Evolutionary conservation across 164 flowering plant genomes (phyloP), one percentile per base, ranked within the genome.

Genomic region (Protea cynaroides): DNA sequence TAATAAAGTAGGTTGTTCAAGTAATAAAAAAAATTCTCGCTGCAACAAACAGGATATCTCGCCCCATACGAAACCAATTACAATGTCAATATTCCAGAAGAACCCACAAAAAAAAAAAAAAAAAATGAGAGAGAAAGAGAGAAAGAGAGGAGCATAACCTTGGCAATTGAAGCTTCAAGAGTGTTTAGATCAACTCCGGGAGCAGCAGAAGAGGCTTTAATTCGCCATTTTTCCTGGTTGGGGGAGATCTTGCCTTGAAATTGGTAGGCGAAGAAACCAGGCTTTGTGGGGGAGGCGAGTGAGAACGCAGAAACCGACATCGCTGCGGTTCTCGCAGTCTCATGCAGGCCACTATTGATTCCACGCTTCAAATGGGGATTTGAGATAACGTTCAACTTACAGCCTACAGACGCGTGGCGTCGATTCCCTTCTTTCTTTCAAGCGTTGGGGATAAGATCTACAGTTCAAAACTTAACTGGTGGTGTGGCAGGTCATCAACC

Each of bases 141-240:
- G 17, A n/a, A n/a, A n/a, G n/a, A n/a, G 18, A 21, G 46, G 8
- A 63, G 55, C 46, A 24, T 25, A 64, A 88, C 97, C 90, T 83
- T 81, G 0, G 74, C 78, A 75, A 91, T 78, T 72, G 97, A 90
- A 54, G 93, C 70, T 69, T 87, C 74, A 25, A 91, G 90, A 37
- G 81, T 43, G 56, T 75, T 79, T 58, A 91, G 66, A 69, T 89
- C 88, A 58, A 89, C 77, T 12, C 76, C 82, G 12, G 92, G 75
- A 68, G 80, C 77, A 60, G 92, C 85, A 67, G 89, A 73, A 65
- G 92, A 79, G 50, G 97, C 81, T 63, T 69, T 72, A 55, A 75
- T 67, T 25, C 72, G 57, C 79, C 76, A 74, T 72, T 67, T 69
- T 51, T 38, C 56, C 22, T 57, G 64, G 44, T 13, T 49, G 60